Percentiles rank a stretch among this genome's conserved stretches.
Evolutionary conservation across 2,329 filamentous ascomycete genomes (phyloP).

Genomic region (Colletotrichum lupini): DNA sequence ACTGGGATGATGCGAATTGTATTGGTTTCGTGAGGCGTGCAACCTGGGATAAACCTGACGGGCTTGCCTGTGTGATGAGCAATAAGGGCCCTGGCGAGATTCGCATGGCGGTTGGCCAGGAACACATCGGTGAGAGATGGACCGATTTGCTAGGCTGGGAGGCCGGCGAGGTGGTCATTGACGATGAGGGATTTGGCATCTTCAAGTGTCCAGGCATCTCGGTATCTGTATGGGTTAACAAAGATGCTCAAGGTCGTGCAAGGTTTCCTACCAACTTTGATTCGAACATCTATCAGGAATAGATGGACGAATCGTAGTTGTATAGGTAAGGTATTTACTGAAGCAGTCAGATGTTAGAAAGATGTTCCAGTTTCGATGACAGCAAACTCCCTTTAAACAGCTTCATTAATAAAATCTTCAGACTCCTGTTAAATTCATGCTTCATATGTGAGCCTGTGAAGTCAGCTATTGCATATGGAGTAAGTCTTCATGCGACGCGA

Average conservation of each 20-base stretch:
- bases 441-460: too few relatives aligned
- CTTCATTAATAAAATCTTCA: too few relatives aligned
- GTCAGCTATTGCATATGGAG: too few relatives aligned
- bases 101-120: slow-evolving; percentile 70
- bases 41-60: slow-evolving; percentile 54
- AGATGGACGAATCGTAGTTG: too few relatives aligned
- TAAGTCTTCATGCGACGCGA: too few relatives aligned
- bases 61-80: slow-evolving; percentile 67
- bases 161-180: slow-evolving; percentile 66
- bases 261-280: slow-evolving; percentile 45
- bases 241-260: slow-evolving; percentile 60
- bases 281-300: slow-evolving; percentile 38
- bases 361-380: too few relatives aligned
- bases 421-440: too few relatives aligned
- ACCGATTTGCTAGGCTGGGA: slow-evolving; percentile 70
- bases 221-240: slow-evolving; percentile 69
- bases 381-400: too few relatives aligned
- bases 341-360: too few relatives aligned
- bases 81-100: slow-evolving; percentile 61
- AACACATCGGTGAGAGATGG: slow-evolving; percentile 70
- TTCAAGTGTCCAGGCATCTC: slow-evolving; percentile 66
- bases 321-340: too few relatives aligned
- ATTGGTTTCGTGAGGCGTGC: slow-evolving; percentile 69
- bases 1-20: slow-evolving; percentile 69
- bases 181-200: slow-evolving; percentile 66